Evolutionary conservation across 768 basidiomycete species (phyloP), one percentile per base, ranked within the genome.

Genomic region (Leccinum olivaceopallidum): DNA sequence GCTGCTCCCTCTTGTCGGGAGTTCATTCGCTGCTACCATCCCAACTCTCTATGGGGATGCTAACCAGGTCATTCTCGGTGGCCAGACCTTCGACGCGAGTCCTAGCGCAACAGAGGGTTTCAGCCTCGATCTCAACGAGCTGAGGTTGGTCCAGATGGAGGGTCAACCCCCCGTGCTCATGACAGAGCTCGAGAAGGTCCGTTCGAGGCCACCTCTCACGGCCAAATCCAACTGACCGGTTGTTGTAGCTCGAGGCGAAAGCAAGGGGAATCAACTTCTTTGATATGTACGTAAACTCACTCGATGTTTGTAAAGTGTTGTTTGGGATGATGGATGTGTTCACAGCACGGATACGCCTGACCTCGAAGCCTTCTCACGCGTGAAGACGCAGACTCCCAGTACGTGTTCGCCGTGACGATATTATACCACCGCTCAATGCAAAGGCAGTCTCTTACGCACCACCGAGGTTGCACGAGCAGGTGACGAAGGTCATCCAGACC

Each of bases 151-250:
- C 55, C 85, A 93, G 71, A 78, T 92, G 69, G 83, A 88, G 57
- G 89, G 83, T 37, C 77, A 85, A 68, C 77, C 78, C 12, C 88
- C 92, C 4, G 82, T 88, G 55, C 89, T 85, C 88, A 89, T 94
- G 78, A 85, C 93, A 14, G 95, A 97, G 75, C 76, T 90, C n/a
- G 88, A 95, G 66, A 97, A 96, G 87, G 90, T 89, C 32, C 9
- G 65, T 20, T 34, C 37, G 12, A 30, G 13, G 20, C 24, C 14
- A 7, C 22, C 9, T 20, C 2, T 8, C 14, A 22, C 18, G 32
- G 5, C 42, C 16, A 16, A 24, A 3, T 20, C 18, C 20, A 42
- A 51, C 57, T 50, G 1, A 65, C 34, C n/a, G 1, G n/a, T 20
- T 13, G 42, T 39, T 48, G 5, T 30, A 94, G 92, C 89, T 95